Evolutionary conservation across 2,329 filamentous ascomycete genomes (phyloP), one percentile per base, ranked within the genome.

Genomic region (Chalaropsis thielavioides): DNA sequence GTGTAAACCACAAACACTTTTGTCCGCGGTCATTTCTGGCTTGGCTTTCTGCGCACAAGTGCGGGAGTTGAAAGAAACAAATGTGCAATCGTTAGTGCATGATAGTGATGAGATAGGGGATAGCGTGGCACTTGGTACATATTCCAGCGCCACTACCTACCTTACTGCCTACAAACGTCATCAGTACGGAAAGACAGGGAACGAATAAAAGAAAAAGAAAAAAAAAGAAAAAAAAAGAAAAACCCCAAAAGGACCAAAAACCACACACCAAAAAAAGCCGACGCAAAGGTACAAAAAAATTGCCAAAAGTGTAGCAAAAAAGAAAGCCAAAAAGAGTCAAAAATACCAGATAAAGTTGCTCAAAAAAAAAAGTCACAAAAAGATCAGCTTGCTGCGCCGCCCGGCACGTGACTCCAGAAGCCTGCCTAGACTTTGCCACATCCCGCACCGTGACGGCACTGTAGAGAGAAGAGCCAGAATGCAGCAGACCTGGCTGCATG

Each of bases 351-450:
- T 46, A 46, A n/a, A n/a, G 43, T 8, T 8, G 15, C 15, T n/a
- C 15, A 46, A 46, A 46, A 46, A 46, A n/a, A 35, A 58, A 58
- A 58, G 24, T 38, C 5, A 38, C 54, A 58, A 58, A 11, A n/a
- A 31, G 10, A 43, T 43, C 41, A 43, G 4, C 2, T 5, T 17
- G 54, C 54, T 58, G 54, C 54, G 54, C 54, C 54, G 54, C 13
- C 17, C 17, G 54, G 54, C 54, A 58, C 54, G 54, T 58, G 54
- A 58, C 10, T 58, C 13, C 31, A n/a, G 54, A 38, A 35, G 54
- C 54, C 10, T 58, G 54, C 31, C 5, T 56, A 7, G 54, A 58
- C 54, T 58, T 58, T 58, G 54, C 54, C 54, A 58, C 54, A 58
- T 8, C 2, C 27, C 11, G 27, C 8, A 35, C 27, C 7, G 54